Conservation (phyloP, 2,329 filamentous ascomycete species). For the Elsinoe fawcettii region DNA sequence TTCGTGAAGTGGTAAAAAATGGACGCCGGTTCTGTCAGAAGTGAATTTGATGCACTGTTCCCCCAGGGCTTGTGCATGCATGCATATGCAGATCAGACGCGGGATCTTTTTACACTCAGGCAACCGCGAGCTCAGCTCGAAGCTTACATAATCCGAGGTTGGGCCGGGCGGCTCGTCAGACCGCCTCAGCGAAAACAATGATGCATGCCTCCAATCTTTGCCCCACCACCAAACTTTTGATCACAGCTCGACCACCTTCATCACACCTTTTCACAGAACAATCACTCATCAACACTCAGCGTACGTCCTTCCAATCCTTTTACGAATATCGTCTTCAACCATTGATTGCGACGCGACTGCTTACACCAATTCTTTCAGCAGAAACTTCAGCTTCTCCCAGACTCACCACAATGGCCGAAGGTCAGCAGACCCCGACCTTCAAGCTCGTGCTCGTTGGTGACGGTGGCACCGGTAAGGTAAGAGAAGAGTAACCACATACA, state of each 20-base stretch:
- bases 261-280: not conserved
- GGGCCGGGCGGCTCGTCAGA: slow-evolving; percentile 4
- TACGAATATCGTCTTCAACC: not conserved
- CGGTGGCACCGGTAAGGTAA: slow-evolving; percentile 98
- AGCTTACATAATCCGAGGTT: slow-evolving; percentile 1
- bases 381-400: slow-evolving; percentile 9
- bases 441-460: slow-evolving; percentile 99
- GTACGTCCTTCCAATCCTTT: not conserved
- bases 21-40: not conserved
- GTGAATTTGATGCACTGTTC: not conserved
- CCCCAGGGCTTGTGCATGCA: not conserved
- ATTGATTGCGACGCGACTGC: not conserved
- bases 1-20: not conserved
- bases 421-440: slow-evolving; percentile 66
- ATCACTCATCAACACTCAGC: slow-evolving; percentile 10
- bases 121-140: not conserved
- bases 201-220: slow-evolving; percentile 7
- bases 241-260: slow-evolving; percentile 7
- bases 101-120: not conserved
- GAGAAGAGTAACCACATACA: slow-evolving; percentile 26
- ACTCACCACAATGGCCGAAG: slow-evolving; percentile 53
- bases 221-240: slow-evolving; percentile 15
- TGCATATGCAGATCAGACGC: not conserved
- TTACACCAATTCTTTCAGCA: not conserved
- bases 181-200: slow-evolving; percentile 15